Evolutionary conservation across 169 alveolate genomes (phyloP).

Genomic region (Plasmodium ovale): DNA sequence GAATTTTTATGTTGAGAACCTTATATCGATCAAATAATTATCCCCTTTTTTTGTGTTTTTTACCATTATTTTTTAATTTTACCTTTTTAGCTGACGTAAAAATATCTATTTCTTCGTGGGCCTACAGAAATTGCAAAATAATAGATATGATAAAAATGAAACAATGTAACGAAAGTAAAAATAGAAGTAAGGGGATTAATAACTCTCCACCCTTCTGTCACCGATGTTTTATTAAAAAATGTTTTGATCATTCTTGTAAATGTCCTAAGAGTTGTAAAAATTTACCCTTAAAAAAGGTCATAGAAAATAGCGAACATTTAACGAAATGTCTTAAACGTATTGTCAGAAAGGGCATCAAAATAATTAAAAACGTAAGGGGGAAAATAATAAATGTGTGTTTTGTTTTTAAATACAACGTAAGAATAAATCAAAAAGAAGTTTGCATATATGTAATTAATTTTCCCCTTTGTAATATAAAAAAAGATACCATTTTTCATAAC

Average conservation of each 20-base stretch:
- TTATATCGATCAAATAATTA: neutral
- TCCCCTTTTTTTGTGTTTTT: neutral
- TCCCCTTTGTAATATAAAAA: conserved; percentile 54
- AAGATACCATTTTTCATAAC: conserved; percentile 33
- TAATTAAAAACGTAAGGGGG: conserved; percentile 7
- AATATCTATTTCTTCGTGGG: conserved; percentile 63
- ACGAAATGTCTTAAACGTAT: conserved; percentile 16
- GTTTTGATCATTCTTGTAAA: conserved; percentile 14
- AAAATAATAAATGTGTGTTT: conserved; percentile 33
- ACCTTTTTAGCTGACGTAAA: conserved; percentile 15
- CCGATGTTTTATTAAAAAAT: conserved; percentile 51
- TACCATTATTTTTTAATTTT: neutral
- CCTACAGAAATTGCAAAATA: conserved; percentile 32
- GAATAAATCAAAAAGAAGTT: neutral
- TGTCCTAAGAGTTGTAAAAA: conserved; percentile 33
- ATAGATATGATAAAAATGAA: conserved; percentile 39
- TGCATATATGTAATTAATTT: conserved; percentile 45
- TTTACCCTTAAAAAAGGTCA: conserved; percentile 31
- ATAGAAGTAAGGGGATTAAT: neutral
- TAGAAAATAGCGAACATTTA: conserved; percentile 22
- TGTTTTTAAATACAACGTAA: conserved; percentile 44
- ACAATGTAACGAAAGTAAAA: neutral
- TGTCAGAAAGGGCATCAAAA: conserved; percentile 10
- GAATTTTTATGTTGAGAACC: neutral
- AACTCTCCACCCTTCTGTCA: conserved; percentile 17